Evolutionary conservation across 2,329 filamentous ascomycete species (phyloP), one percentile per base, ranked within the genome.

Genomic region (Aspergillus sp.): DNA sequence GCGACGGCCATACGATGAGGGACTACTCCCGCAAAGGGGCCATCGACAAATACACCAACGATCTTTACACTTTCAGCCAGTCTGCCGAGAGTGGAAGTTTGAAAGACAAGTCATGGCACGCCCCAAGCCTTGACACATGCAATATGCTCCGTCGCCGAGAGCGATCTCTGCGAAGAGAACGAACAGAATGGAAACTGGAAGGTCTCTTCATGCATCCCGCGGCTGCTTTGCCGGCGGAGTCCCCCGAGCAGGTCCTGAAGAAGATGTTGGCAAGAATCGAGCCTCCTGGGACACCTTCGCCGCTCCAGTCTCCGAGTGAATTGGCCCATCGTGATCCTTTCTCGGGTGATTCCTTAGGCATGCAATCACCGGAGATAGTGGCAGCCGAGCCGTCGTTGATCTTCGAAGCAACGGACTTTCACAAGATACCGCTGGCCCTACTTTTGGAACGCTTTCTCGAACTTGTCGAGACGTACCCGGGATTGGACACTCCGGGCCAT

Each of bases 41-140:
- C 6, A 56, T 63, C 16, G 62, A 67, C 32, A 61, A 63, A 29
- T 65, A 64, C 52, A 63, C 62, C 50, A 65, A 63, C 49, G 67
- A 69, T 42, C 60, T 71, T 22, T 69, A 65, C 52, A 65, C 59
- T 1, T 68, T 67, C 52, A 54, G 62, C 39, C 60, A 67, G 49
- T 68, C 66, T 9, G 52, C 56, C 16, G 55, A 64, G 10, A 49
- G 51, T 12, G 64, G 58, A 16, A 66, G 61, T 39, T 42, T 66
- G 53, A 53, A 57, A 18, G 59, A 52, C 7, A 49, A 50, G 29
- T 14, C 50, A 7, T 67, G 64, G 64, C 52, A 39, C 31, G 64
- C 67, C 18, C 67, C 67, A 4, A 57, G 64, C 29, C 49, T 68
- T 39, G 63, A 65, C 12, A 69, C 62, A 4, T 67, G 64, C 56